phyloP scores from a whole-genome alignment of 2,329 filamentous ascomycete species.

The Fusarium sp. region DNA sequence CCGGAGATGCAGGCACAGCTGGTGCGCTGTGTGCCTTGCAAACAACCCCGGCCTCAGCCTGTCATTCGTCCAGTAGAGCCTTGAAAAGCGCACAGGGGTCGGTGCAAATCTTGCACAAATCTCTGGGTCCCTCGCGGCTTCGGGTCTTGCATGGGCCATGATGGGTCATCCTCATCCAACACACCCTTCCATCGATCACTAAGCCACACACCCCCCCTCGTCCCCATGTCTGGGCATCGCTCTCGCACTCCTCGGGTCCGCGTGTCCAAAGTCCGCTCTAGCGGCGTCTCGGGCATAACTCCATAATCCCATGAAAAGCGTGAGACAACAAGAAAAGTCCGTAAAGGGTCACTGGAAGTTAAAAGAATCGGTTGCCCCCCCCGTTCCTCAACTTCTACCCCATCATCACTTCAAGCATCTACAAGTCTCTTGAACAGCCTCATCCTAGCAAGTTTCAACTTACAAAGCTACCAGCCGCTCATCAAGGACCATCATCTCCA shows the following conservation, averaged over 20 bases:
- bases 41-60: background rate
- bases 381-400: slow-evolving; percentile 23
- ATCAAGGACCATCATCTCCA: slow-evolving; percentile 29
- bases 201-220: slow-evolving; percentile 27
- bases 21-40: background rate
- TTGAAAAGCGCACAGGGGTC: slow-evolving; percentile 14
- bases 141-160: slow-evolving; percentile 37
- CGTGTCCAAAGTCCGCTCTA: slow-evolving; percentile 50
- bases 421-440: slow-evolving; percentile 10
- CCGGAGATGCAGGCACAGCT: background rate
- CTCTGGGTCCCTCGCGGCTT: slow-evolving; percentile 31
- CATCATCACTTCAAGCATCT: slow-evolving; percentile 21
- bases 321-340: slow-evolving; percentile 40
- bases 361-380: slow-evolving; percentile 45
- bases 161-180: slow-evolving; percentile 13
- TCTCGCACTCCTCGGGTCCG: slow-evolving; percentile 48
- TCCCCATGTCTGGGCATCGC: slow-evolving; percentile 16
- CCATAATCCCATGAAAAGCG: slow-evolving; percentile 39
- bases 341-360: slow-evolving; percentile 43
- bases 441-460: slow-evolving; percentile 20
- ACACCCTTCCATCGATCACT: slow-evolving; percentile 27
- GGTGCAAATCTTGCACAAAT: slow-evolving; percentile 25
- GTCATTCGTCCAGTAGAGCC: slow-evolving; percentile 3
- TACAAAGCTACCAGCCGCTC: slow-evolving; percentile 14
- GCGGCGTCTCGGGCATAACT: slow-evolving; percentile 45